phyloP scores from a whole-genome alignment of 1,284 basidiomycete genomes.

The Heterobasidion occidentale region DNA sequence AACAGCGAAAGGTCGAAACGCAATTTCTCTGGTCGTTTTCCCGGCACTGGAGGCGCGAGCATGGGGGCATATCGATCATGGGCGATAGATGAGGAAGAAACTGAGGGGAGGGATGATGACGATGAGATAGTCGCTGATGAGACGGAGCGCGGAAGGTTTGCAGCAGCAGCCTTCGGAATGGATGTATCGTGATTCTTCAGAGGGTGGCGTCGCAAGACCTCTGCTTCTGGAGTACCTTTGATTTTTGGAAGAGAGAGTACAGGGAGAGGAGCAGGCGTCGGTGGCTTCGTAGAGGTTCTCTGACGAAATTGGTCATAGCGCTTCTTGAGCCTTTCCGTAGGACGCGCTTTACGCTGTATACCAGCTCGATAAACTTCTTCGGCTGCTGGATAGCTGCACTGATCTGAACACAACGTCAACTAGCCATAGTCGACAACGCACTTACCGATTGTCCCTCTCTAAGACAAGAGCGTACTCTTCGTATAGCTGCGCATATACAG shows the following conservation, averaged over 20 bases:
- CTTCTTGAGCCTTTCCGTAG: constrained; percentile 79
- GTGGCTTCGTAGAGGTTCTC: constrained; percentile 24
- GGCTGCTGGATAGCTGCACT: constrained; percentile 61
- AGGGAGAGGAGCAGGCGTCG: constrained; percentile 16
- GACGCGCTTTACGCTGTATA: constrained; percentile 75
- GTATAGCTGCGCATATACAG: constrained; percentile 71
- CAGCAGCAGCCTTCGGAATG: neutral
- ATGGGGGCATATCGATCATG: constrained; percentile 55
- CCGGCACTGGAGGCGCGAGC: constrained; percentile 56
- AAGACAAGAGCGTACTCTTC: constrained; percentile 78
- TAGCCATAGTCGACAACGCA: constrained; percentile 9
- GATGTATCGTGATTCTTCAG: constrained; percentile 39
- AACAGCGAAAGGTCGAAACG: constrained; percentile 60
- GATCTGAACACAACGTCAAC: constrained; percentile 3
- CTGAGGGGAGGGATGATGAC: constrained; percentile 8
- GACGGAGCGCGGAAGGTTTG: constrained; percentile 8
- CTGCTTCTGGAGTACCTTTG: constrained; percentile 25
- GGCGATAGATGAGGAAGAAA: constrained; percentile 12
- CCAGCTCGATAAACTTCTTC: constrained; percentile 82
- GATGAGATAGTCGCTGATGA: constrained; percentile 28
- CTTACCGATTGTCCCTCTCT: constrained; percentile 70
- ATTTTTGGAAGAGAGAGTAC: constrained; percentile 11
- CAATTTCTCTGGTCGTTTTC: constrained; percentile 62
- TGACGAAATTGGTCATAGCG: constrained; percentile 76
- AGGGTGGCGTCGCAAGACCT: constrained; percentile 43